Evolutionary conservation across 2,329 filamentous ascomycete species (phyloP), one percentile per base, ranked within the genome.

Genomic region (Phyllosticta ampelicida): DNA sequence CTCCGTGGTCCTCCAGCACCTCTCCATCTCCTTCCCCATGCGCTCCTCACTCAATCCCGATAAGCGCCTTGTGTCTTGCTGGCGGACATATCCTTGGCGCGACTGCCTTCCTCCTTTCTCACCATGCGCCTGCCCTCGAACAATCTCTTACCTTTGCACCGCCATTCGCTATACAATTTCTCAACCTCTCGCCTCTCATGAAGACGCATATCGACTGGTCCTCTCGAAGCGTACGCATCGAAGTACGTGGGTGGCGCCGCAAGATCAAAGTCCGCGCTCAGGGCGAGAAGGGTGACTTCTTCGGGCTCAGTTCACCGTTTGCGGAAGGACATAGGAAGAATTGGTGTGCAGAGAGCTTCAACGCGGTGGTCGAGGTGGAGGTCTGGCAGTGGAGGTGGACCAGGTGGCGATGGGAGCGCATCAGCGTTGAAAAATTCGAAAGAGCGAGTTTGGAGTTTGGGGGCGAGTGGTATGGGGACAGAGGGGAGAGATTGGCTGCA

Each of bases 381-480:
- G 65, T 78, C 0, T 18, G n/a, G 13, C 4, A 44, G 36, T 44
- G 36, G 36, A 44, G 36, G n/a, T 44, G 36, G 36, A 18, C 3
- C 2, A 44, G n/a, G n/a, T 44, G 36, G 36, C 36, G 16, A n/a
- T 77, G 65, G 51, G 65, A 74, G 63, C 70, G 71, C 62, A 62
- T 75, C 0, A 65, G 67, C 53, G 68, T 67, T 60, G 74, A 75
- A 53, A 64, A 56, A 49, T 78, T 78, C 61, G 70, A 75, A 53
- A 65, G 67, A 10, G 74, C 68, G 23, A 76, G 75, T 65, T 59
- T 80, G 58, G 77, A 79, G 61, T 79, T 78, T 68, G 77, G 76
- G 0, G 77, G 74, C 0, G 74, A 65, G 1, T 79, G 76, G 62
- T 78, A 76, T 66, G 71, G 71, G 6, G 36, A 44, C 1, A 44